Conservation (phyloP, 176 grass and related monocot genomes). For the Rhynchospora pubera region DNA sequence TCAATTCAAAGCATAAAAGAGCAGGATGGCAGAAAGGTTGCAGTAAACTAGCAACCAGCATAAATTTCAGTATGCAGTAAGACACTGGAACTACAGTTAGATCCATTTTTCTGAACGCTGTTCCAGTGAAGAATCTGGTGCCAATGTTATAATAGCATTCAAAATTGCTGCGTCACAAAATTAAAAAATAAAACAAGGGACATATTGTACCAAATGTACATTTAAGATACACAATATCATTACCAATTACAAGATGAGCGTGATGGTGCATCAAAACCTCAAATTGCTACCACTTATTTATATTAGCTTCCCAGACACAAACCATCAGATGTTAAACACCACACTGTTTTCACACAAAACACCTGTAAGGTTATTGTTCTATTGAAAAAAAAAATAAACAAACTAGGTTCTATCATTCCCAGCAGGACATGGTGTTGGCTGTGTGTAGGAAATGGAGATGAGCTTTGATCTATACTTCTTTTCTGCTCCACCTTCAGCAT, state of each 20-base stretch:
- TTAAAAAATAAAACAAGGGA: constrained; percentile 2
- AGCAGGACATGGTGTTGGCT: constrained; percentile 30
- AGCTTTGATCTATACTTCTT: constrained; percentile 77
- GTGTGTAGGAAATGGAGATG: constrained; percentile 73
- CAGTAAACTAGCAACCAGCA: background rate
- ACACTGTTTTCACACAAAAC: constrained; percentile 30
- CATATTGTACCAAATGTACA: constrained; percentile 14
- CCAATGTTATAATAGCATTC: background rate
- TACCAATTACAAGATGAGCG: constrained; percentile 19
- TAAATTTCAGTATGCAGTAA: background rate
- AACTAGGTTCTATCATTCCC: constrained; percentile 21
- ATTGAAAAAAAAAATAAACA: background rate
- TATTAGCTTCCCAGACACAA: background rate
- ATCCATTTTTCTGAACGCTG: background rate
- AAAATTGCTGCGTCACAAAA: background rate
- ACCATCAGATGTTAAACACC: constrained; percentile 23
- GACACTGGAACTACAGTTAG: background rate
- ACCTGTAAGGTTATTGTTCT: background rate
- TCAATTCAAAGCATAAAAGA: background rate
- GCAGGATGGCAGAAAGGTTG: background rate
- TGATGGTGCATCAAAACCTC: background rate
- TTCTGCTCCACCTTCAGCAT: constrained; percentile 21
- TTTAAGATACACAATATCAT: constrained; percentile 1
- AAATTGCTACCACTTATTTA: background rate
- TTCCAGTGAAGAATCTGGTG: background rate